These are phyloP conservation scores for Mycena polygramma DNA, from an alignment of 768 basidiomycete species.

Conservation along the genomic window DNA sequence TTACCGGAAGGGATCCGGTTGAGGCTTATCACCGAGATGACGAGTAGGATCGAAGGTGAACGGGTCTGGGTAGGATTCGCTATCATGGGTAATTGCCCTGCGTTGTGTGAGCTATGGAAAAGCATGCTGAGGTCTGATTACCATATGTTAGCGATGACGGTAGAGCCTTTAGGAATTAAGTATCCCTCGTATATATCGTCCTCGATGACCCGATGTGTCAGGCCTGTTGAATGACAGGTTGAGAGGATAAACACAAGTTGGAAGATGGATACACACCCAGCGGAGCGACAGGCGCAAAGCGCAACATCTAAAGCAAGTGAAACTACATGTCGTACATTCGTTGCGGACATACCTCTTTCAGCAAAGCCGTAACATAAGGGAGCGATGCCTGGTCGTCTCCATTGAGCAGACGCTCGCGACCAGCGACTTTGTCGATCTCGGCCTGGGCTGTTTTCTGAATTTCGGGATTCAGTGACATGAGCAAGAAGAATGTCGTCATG, in stretches of 20 bases:
- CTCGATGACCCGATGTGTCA: constrained; percentile 43
- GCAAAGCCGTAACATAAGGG: constrained; percentile 47
- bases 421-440: constrained; percentile 50
- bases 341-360: constrained; percentile 46
- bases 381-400: constrained; percentile 45
- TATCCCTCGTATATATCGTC: constrained; percentile 53
- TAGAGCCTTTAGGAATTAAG: constrained; percentile 49
- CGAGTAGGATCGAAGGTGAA: constrained; percentile 49
- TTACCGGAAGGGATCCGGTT: no score
- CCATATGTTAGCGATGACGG: constrained; percentile 49
- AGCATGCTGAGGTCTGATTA: constrained; percentile 7
- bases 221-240: no score
- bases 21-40: no score
- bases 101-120: not conserved
- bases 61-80: constrained; percentile 47
- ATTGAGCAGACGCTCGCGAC: constrained; percentile 46
- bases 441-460: constrained; percentile 46
- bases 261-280: constrained; percentile 31
- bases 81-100: constrained; percentile 52
- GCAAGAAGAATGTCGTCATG: constrained; percentile 41
- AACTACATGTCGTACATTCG: no score
- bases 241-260: not conserved
- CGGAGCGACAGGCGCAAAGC: constrained; percentile 37
- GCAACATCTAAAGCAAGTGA: no score
- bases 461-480: constrained; percentile 44